These are phyloP conservation scores for Debaryomyces nepalensis DNA, from an alignment of 1,139 yeast species.

Conservation along the genomic window DNA sequence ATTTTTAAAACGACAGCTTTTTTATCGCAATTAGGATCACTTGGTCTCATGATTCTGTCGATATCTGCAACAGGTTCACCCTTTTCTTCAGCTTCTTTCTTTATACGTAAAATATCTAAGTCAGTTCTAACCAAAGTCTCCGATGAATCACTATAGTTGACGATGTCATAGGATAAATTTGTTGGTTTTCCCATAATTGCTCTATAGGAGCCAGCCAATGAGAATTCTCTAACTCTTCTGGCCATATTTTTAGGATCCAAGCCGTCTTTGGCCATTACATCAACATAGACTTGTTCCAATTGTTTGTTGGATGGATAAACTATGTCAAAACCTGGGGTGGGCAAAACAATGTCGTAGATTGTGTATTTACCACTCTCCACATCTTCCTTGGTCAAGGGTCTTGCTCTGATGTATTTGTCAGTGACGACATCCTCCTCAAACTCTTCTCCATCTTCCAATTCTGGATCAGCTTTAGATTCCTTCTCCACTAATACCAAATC, in stretches of 20 bases:
- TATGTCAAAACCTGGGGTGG: slow-evolving; percentile 93
- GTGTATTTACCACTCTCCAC: slow-evolving; percentile 60
- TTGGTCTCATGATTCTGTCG: slow-evolving; percentile 41
- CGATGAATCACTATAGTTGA: slow-evolving; percentile 62
- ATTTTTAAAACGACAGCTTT: slow-evolving; percentile 76
- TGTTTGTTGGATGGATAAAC: slow-evolving; percentile 73
- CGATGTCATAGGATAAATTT: slow-evolving; percentile 63
- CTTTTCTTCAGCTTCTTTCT: slow-evolving; percentile 35
- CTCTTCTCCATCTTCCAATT: slow-evolving; percentile 50
- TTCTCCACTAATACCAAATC: slow-evolving; percentile 69
- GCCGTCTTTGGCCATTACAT: slow-evolving; percentile 77
- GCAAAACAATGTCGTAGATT: slow-evolving; percentile 85
- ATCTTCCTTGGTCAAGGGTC: slow-evolving; percentile 75
- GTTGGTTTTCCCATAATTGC: slow-evolving; percentile 70
- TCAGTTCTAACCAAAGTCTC: slow-evolving; percentile 84
- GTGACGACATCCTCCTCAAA: slow-evolving; percentile 67
- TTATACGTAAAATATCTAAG: slow-evolving; percentile 60
- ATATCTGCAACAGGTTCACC: slow-evolving; percentile 29
- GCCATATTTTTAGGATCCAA: slow-evolving; percentile 86
- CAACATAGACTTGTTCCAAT: slow-evolving; percentile 66
- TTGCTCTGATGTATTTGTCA: slow-evolving; percentile 61
- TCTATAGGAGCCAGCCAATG: slow-evolving; percentile 90
- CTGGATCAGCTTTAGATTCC: slow-evolving; percentile 25
- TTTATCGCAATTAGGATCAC: slow-evolving; percentile 46
- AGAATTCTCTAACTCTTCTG: slow-evolving; percentile 83